Conservation (phyloP, 331 rosid genomes). For the Phaseolus coccineus region DNA sequence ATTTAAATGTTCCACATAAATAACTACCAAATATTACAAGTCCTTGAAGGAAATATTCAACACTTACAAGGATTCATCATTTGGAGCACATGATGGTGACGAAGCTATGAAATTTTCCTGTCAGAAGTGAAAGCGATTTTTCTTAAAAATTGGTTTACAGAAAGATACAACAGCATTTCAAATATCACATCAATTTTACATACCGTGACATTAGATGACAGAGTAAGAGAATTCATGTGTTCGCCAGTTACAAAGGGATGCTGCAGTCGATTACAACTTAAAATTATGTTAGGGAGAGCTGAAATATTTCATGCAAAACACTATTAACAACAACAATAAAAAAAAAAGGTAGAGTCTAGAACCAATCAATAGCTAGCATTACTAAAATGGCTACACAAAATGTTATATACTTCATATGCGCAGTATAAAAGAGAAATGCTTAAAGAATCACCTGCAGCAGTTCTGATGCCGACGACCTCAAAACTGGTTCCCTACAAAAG, state of each 20-base stretch:
- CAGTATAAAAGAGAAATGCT: slow-evolving; percentile 36
- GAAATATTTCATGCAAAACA: slow-evolving; percentile 36
- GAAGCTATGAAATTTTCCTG: slow-evolving; percentile 68
- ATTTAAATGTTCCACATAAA: slow-evolving; percentile 34
- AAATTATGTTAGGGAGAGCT: slow-evolving; percentile 41
- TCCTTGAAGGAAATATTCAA: slow-evolving; percentile 21
- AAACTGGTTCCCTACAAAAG: slow-evolving; percentile 84
- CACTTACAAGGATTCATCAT: slow-evolving; percentile 63
- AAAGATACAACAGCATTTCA: slow-evolving; percentile 30
- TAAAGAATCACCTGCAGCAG: slow-evolving; percentile 80
- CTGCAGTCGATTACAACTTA: slow-evolving; percentile 61
- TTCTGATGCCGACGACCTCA: slow-evolving; percentile 85
- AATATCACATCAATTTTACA: slow-evolving; percentile 47
- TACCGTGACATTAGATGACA: slow-evolving; percentile 61
- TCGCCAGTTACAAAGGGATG: slow-evolving; percentile 92
- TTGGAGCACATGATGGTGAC: slow-evolving; percentile 52
- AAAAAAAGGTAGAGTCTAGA: slow-evolving; percentile 6
- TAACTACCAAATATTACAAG: slow-evolving; percentile 37
- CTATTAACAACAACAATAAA: background rate
- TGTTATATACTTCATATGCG: slow-evolving; percentile 19
- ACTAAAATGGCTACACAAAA: slow-evolving; percentile 30
- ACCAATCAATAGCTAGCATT: slow-evolving; percentile 19
- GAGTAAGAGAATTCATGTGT: slow-evolving; percentile 49
- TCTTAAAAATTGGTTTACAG: slow-evolving; percentile 30
- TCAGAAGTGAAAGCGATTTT: slow-evolving; percentile 35